Base-by-base conservation (phyloP, 2,329 filamentous ascomycete genomes). In the Sporothrix phasma region DNA sequence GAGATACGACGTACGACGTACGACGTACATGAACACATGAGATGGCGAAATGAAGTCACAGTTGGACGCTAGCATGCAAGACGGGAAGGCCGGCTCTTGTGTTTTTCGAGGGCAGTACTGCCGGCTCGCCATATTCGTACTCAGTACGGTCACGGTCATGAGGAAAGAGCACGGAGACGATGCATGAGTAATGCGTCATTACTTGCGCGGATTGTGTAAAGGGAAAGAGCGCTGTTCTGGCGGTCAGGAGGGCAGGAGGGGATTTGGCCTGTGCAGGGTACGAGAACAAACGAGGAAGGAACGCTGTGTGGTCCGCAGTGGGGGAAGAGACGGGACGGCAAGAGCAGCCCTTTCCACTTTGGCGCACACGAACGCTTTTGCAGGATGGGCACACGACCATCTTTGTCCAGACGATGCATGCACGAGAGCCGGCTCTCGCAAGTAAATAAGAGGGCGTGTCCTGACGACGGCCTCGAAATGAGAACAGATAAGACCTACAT, bases 11-110 rank as follows among this genome's bases (percentile, higher is more conserved):
- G n/a, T n/a, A n/a, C n/a, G n/a, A n/a, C n/a, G n/a, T n/a, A n/a
- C 13, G 15, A 58, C 5, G n/a, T 19, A 56, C 17, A 56, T 5
- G 43, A 15, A 43, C 46, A 31, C 19, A 39, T 31, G 43, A 43
- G 19, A 41, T 26, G 45, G n/a, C 22, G 49, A 43, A 41, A 49
- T 17, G 24, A 64, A 64, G 54, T 61, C 51, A 61, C 15, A 22
- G 63, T 61, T 62, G 58, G 41, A 37, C 60, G 60, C 64, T 62
- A 65, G 43, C 17, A 26, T 53, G 22, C 64, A 62, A 26, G 59
- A 58, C 64, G 64, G 64, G 53, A 65, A 62, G 43, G 45, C 60
- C 59, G 60, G 64, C 53, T 62, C 13, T 45, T 54, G 15, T n/a
- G 22, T 24, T 61, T 31, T 11, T 26, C 26, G 11, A 3, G 43